Conservation (phyloP, 768 basidiomycete species). For the Harrya chromipes region DNA sequence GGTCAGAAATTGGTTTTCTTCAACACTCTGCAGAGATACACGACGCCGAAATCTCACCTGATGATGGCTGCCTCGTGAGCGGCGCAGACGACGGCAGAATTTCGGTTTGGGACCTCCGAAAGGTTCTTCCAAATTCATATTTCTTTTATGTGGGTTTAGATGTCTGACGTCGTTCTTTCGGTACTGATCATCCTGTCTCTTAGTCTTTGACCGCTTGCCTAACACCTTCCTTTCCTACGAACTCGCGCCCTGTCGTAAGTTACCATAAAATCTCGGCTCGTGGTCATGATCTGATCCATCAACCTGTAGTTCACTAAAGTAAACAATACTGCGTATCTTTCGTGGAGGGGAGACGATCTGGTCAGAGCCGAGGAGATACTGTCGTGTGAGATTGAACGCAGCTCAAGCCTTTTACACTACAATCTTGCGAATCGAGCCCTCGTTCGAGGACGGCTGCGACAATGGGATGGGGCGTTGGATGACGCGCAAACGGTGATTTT, state of each 20-base stretch:
- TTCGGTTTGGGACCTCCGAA: slow-evolving; percentile 15
- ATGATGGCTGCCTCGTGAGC: slow-evolving; percentile 10
- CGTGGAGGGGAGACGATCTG: slow-evolving; percentile 8
- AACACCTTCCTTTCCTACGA: neutral
- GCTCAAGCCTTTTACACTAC: neutral
- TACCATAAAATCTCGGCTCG: neutral
- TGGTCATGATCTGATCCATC: slow-evolving; percentile 1
- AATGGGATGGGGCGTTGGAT: slow-evolving; percentile 11
- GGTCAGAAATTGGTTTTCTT: slow-evolving; percentile 6
- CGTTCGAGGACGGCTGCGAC: slow-evolving; percentile 4
- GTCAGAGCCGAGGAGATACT: slow-evolving; percentile 10
- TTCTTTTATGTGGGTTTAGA: slow-evolving; percentile 9
- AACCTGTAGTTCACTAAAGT: slow-evolving; percentile 12
- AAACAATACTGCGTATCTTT: slow-evolving; percentile 5
- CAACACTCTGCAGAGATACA: slow-evolving; percentile 7
- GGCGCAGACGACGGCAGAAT: slow-evolving; percentile 6
- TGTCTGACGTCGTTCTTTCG: neutral
- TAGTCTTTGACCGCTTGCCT: slow-evolving; percentile 10
- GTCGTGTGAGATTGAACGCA: slow-evolving; percentile 13
- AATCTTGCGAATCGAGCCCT: slow-evolving; percentile 15
- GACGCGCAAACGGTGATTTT: slow-evolving; percentile 12
- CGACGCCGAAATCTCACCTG: slow-evolving; percentile 13
- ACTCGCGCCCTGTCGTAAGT: slow-evolving; percentile 6
- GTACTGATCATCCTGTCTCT: neutral
- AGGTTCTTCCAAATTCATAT: slow-evolving; percentile 6